A percentile compares a stretch with the other conserved stretches of the same genome.
Conservation (phyloP, 306 rosid genomes). For the Prunus fruticosa region DNA sequence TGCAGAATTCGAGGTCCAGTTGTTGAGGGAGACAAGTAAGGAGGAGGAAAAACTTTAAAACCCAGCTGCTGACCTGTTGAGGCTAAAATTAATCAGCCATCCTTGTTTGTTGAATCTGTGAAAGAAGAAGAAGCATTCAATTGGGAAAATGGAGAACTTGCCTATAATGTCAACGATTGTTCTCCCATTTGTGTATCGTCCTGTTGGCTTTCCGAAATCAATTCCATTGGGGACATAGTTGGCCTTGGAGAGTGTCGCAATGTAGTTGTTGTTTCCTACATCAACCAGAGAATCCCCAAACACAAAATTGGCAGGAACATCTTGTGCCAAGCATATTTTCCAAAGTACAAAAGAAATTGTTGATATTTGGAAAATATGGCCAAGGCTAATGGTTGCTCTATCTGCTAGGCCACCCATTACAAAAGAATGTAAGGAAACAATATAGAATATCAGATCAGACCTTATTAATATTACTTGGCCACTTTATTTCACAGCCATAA, state of each 20-base stretch:
- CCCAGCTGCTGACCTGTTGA: constrained; percentile 55
- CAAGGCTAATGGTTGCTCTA: constrained; percentile 4
- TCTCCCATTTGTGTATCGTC: constrained; percentile 77
- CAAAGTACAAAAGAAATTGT: constrained; percentile 13
- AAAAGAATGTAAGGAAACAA: background rate
- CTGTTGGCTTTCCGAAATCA: constrained; percentile 69
- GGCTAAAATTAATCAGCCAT: background rate
- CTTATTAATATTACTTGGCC: too few species aligned
- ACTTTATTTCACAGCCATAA: too few species aligned
- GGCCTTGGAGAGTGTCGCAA: constrained; percentile 54
- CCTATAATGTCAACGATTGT: constrained; percentile 62
- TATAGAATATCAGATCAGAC: too few species aligned
- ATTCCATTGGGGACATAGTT: constrained; percentile 57
- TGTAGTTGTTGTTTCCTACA: constrained; percentile 65
- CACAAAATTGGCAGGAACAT: constrained; percentile 54
- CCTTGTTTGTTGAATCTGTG: background rate
- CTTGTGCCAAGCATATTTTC: constrained; percentile 31
- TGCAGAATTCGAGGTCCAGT: constrained; percentile 43
- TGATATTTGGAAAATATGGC: constrained; percentile 19
- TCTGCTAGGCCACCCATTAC: constrained; percentile 35
- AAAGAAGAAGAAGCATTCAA: background rate
- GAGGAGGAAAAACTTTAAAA: constrained; percentile 42
- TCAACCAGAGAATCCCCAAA: constrained; percentile 78
- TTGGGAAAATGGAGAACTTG: background rate
- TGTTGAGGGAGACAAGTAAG: constrained; percentile 64